phyloP scores from a whole-genome alignment of 805 yeast genomes.

The Sungouiozyma intestinalis region DNA sequence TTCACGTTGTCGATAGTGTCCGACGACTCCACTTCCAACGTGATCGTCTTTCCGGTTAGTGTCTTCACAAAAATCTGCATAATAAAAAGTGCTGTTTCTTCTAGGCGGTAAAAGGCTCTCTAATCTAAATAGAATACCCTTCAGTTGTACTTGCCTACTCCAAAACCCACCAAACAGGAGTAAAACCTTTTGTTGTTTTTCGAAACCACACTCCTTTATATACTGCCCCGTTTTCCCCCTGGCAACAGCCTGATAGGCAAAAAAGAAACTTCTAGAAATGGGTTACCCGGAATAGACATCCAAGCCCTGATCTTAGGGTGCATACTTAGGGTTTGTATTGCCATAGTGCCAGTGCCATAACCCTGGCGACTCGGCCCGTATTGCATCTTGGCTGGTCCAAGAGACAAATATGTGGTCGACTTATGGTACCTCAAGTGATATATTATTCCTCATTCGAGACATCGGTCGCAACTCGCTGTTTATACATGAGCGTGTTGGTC shows the following conservation, averaged over 20 bases:
- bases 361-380: too few species aligned
- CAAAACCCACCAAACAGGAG: not conserved
- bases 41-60: conserved; percentile 82
- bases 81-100: conserved; percentile 2
- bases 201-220: not conserved
- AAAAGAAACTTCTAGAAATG: conserved; percentile 1
- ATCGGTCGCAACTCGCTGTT: too few species aligned
- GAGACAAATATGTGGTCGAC: too few species aligned
- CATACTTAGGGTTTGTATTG: not conserved
- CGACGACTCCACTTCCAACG: conserved; percentile 79
- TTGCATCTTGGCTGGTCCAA: too few species aligned
- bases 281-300: not conserved
- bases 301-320: not conserved
- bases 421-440: too few species aligned
- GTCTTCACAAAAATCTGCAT: conserved; percentile 92
- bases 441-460: too few species aligned
- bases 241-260: not conserved
- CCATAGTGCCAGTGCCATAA: too few species aligned
- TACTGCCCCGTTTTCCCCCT: not conserved
- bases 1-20: conserved; percentile 94
- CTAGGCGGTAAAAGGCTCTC: too few species aligned
- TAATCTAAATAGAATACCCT: too few species aligned
- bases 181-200: not conserved
- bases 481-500: too few species aligned
- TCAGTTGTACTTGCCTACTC: too few species aligned